phyloP scores from a whole-genome alignment of 202 grass and related monocot genomes.

The Carex arenaria region DNA sequence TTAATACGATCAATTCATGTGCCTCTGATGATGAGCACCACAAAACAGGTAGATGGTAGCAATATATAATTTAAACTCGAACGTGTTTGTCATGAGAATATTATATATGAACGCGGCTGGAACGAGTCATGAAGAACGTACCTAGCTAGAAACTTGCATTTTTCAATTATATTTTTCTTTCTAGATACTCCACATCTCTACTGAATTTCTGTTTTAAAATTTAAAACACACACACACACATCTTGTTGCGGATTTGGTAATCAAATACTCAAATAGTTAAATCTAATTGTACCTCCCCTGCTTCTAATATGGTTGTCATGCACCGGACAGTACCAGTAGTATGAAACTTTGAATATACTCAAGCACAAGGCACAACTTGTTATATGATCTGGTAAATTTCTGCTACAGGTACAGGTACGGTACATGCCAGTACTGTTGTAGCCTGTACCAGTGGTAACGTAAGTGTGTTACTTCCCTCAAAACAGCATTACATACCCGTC shows the following conservation, averaged over 20 bases:
- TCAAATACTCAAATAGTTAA: background rate
- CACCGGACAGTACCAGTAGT: background rate
- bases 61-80: no score
- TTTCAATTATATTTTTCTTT: no score
- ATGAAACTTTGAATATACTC: background rate
- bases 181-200: background rate
- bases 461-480: background rate
- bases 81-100: no score
- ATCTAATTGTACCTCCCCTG: background rate
- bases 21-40: no score
- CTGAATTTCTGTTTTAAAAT: background rate
- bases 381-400: background rate
- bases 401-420: background rate
- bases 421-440: background rate
- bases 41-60: no score
- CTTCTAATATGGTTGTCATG: background rate
- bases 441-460: background rate
- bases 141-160: no score
- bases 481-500: constrained; percentile 45
- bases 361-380: background rate
- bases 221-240: background rate
- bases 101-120: no score
- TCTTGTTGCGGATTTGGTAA: background rate
- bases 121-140: no score
- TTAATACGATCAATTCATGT: no score